Percentiles rank a stretch among this genome's conserved stretches.
phyloP scores from a whole-genome alignment of 176 grass and related monocot genomes.

The Ampelocalamus luodianensis region DNA sequence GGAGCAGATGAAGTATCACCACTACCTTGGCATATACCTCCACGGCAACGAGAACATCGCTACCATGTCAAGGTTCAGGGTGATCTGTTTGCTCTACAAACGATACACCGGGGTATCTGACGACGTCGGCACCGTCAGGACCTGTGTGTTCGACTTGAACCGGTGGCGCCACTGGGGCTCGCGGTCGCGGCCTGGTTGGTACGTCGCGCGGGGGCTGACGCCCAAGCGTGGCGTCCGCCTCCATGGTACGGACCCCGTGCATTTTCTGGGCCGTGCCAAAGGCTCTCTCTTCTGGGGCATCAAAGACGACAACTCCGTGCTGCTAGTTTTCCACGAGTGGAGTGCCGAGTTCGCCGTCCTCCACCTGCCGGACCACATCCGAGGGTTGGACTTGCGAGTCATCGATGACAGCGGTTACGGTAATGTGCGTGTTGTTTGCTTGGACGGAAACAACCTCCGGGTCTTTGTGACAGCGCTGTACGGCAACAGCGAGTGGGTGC shows the following conservation, averaged over 20 bases:
- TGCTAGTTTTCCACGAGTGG: neutral
- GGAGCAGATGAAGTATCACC: neutral
- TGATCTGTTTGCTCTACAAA: constrained; percentile 1
- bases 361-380: neutral
- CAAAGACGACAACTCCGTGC: neutral
- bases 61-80: neutral
- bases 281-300: neutral
- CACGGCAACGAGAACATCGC: accelerated
- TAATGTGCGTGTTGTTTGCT: neutral
- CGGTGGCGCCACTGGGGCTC: too few species aligned
- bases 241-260: neutral
- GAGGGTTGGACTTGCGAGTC: neutral
- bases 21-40: constrained; percentile 32
- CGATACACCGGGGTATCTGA: neutral
- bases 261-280: neutral
- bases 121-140: neutral
- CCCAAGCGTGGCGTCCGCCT: neutral
- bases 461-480: neutral
- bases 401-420: neutral
- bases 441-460: neutral
- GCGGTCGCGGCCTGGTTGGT: neutral
- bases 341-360: too few species aligned
- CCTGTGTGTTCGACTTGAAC: neutral
- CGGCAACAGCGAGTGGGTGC: neutral
- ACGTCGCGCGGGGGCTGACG: too few species aligned